Evolutionary conservation across 306 rosid genomes (phyloP), one percentile per base, ranked within the genome.

Genomic region (Alnus glutinosa): DNA sequence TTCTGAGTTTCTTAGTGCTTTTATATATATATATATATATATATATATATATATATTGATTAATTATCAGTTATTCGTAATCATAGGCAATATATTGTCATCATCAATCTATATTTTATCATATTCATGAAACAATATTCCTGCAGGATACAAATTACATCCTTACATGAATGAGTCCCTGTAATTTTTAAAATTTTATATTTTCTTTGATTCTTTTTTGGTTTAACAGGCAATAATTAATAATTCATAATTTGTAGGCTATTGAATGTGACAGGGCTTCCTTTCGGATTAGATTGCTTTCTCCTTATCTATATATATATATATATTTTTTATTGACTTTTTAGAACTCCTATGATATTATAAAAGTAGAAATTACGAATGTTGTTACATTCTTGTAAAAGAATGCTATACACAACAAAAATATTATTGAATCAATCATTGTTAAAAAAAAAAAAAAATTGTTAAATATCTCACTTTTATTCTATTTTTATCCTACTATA

Each of bases 271-370:
- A 39, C 4, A 3, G 3, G 5, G 7, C 5, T 42, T 42, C 4
- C 46, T 42, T 42, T 0, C 5, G 4, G 4, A 4, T 42, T 42
- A 4, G 1, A 4, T 42, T 4, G 46, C 7, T 5, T 5, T 42
- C 1, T 5, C 8, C 1, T 0, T 0, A 5, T 42, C 0, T 6
- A 42, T 1, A 0, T 42, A 6, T 4, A 23, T 6, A 42, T 1
- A 0, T 42, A 6, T 4, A 4, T 39, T 3, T 39, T 0, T 39
- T 3, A 39, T 58, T n/a, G 9, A n/a, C 36, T 13, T 15, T 64
- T 64, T 6, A 13, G 3, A 34, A 64, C 28, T 34, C 46, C 9
- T 64, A 64, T 64, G 11, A 37, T 36, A 64, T 36, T 34, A 34
- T 63, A 2, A 14, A 63, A 34, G 15, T 34, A 63, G 47, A 63